Base-by-base conservation (phyloP, 2,329 filamentous ascomycete species). In the Claviceps pusilla region DNA sequence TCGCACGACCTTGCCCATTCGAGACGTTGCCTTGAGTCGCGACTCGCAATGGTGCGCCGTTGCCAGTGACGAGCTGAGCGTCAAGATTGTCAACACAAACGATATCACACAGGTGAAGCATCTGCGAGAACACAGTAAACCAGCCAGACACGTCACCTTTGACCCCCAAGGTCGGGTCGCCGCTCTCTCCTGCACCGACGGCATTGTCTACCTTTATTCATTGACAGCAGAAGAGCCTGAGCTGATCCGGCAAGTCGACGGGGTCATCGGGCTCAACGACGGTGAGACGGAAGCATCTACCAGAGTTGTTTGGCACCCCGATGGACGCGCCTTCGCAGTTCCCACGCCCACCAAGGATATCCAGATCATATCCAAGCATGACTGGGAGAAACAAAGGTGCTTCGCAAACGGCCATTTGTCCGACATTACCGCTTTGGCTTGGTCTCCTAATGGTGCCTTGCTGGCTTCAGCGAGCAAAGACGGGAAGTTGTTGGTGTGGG, bases 401-500 rank as follows among this genome's bases (percentile, higher is more conserved):
- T 98, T 98, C 65, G 73, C 82, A 14, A 82, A 83, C 35, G 89
- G 86, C 0, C 93, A 97, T 64, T 82, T 82, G 46, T 84, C 84
- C 19, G 87, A 94, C 60, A 84, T 98, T 56, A 95, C 89, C 0
- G 86, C 90, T 2, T 71, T 94, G 41, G 83, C 87, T 41, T 98
- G 93, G 93, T 95, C 91, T 14, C 89, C 89, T 1, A 98, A 98
- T 64, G 93, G 93, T 43, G 87, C 90, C 1, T 75, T 98, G 62
- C 75, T 98, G 28, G 89, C 83, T 10, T 82, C 81, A 19, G 82
- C 84, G 16, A 81, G 74, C 58, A 81, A 80, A 60, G 83, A 86
- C 63, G 77, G 79, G 61, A 87, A 82, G 64, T 71, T 94, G 4
- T 66, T 86, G 31, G 73, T 98, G 3, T 98, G 94, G 93, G 89